These are phyloP conservation scores for Paramecium biaurelia DNA, from an alignment of 73 alveolate species.

Conservation along the genomic window DNA sequence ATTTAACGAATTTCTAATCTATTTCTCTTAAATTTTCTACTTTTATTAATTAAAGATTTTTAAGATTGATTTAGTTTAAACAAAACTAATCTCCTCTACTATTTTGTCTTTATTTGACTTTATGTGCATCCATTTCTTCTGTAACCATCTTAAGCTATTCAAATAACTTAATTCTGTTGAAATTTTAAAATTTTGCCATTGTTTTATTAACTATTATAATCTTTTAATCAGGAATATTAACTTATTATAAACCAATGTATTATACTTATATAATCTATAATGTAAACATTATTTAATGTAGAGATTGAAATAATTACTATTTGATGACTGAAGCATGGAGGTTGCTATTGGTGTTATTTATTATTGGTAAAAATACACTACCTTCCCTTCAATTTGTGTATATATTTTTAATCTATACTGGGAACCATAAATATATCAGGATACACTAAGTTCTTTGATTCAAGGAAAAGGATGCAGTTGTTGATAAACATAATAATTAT, in stretches of 20 bases:
- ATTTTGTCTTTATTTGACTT: background rate
- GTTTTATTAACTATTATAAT: too few relatives aligned
- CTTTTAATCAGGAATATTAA: too few relatives aligned
- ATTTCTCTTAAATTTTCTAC: background rate
- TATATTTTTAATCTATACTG: too few relatives aligned
- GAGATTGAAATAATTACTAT: background rate
- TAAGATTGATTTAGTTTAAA: background rate
- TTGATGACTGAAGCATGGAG: background rate
- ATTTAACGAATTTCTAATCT: too few relatives aligned
- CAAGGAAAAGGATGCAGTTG: too few relatives aligned
- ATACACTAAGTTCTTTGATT: too few relatives aligned
- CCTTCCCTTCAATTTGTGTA: background rate
- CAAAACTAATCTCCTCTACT: background rate
- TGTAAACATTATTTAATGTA: background rate
- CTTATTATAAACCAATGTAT: too few relatives aligned
- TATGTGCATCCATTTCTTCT: slow-evolving; percentile 21
- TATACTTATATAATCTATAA: too few relatives aligned
- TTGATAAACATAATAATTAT: too few relatives aligned
- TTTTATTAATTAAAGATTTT: background rate
- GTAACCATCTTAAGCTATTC: too few relatives aligned
- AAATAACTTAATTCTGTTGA: background rate
- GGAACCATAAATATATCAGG: too few relatives aligned
- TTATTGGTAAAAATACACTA: background rate
- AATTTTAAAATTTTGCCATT: too few relatives aligned
- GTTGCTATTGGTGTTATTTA: background rate